Evolutionary conservation across 2,329 filamentous ascomycete species (phyloP), one percentile per base, ranked within the genome.

Genomic region (Penicillium paneum): DNA sequence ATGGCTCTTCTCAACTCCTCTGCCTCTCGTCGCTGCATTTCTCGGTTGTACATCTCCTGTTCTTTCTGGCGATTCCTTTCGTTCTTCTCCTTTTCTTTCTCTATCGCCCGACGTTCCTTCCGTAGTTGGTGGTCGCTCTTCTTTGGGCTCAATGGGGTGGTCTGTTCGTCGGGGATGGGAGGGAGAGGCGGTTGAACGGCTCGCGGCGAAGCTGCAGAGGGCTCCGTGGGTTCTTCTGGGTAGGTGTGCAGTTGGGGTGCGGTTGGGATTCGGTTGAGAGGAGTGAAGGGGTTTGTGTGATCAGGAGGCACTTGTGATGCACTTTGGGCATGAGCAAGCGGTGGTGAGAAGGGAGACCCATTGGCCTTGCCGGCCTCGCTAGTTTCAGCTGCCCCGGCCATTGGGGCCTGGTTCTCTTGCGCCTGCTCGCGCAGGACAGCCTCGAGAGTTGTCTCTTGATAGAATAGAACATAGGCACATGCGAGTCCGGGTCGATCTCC

Each of bases 391-490:
- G 74, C 70, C 55, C 66, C 74, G 26, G 66, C 73, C 40, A 63
- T 46, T 2, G 68, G 54, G 12, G 67, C 64, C 35, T 80, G 74
- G 11, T 87, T 87, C 70, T 96, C 91, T 43, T 84, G 87, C 65
- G 95, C 91, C 69, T 95, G 89, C 73, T 97, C 92, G 53, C 85
- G 86, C 66, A 83, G 78, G 65, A 88, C 80, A 2, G 83, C 84
- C 67, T 88, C 85, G 26, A 85, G 70, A 0, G 85, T 88, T 2
- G 85, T 97, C 73, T 99, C 93, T 71, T 97, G 94, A 74, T 99
- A 99, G 73, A 99, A 99, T 10, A 99, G 79, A 15, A 99, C 92
- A 67, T 99, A 99, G 29, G 94, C 94, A 65, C 92, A 97, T 10
- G 94, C 94, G 72, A 95, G 84, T 3, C 91, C 91, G 0, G 88